These are phyloP conservation scores for Combretum micranthum DNA, from an alignment of 345 rosid species.

Conservation along the genomic window DNA sequence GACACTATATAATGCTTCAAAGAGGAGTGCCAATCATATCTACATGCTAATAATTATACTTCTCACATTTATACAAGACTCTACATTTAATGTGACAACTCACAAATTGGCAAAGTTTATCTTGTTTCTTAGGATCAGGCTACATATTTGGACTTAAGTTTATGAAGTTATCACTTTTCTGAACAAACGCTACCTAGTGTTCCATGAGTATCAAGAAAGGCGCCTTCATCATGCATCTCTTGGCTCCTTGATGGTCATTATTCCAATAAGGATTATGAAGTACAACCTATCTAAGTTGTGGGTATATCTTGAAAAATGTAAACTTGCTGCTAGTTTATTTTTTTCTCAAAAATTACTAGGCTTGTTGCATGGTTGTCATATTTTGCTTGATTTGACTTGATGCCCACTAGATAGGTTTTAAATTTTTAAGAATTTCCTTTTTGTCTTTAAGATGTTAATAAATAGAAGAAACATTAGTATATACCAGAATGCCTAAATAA, in stretches of 20 bases:
- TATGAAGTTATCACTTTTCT: constrained; percentile 14
- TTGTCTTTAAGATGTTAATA: too few relatives aligned
- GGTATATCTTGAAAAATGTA: constrained; percentile 46
- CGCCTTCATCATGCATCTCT: constrained; percentile 93
- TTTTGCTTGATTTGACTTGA: too few relatives aligned
- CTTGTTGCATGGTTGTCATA: too few relatives aligned
- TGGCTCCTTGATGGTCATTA: constrained; percentile 86
- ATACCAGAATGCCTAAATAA: too few relatives aligned
- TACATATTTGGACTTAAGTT: neutral
- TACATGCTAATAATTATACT: constrained; percentile 93
- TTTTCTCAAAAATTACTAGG: neutral
- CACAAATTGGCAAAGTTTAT: constrained; percentile 73
- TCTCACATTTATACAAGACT: constrained; percentile 95
- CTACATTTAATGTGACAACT: constrained; percentile 84
- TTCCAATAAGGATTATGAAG: constrained; percentile 94
- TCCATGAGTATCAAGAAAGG: constrained; percentile 96
- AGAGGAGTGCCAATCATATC: constrained; percentile 88
- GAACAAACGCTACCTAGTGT: constrained; percentile 73
- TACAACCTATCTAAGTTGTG: constrained; percentile 90
- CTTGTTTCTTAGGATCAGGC: constrained; percentile 7
- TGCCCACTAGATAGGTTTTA: too few relatives aligned
- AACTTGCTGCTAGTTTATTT: neutral
- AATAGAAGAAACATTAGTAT: too few relatives aligned
- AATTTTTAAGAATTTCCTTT: too few relatives aligned
- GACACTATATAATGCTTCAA: constrained; percentile 75